Percentiles rank a stretch among this genome's conserved stretches.
These are phyloP conservation scores for Geotrichum aggregatum DNA, from an alignment of 1,139 yeast genomes.

Conservation along the genomic window DNA sequence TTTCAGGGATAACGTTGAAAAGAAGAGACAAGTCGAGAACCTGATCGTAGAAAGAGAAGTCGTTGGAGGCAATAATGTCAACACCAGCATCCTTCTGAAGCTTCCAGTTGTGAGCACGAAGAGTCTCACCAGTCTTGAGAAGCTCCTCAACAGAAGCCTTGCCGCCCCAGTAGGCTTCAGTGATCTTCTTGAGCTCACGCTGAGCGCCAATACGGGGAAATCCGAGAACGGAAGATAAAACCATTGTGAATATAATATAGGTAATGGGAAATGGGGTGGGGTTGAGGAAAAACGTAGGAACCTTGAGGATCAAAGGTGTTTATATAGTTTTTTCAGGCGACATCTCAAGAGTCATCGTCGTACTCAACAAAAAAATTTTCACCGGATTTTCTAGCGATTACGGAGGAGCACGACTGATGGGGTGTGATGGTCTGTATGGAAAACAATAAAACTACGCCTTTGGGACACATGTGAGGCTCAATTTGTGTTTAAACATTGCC, in stretches of 20 bases:
- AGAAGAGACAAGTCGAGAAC: conserved; percentile 87
- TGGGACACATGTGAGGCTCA: background rate
- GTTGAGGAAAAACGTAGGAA: conserved; percentile 3
- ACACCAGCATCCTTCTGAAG: conserved; percentile 96
- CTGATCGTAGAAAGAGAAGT: conserved; percentile 97
- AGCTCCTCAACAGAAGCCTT: conserved; percentile 84
- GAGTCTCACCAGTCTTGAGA: conserved; percentile 86
- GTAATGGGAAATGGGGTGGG: conserved; percentile 11
- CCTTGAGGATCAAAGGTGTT: background rate
- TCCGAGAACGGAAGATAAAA: conserved; percentile 93
- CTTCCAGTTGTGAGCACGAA: conserved; percentile 96
- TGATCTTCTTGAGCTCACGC: conserved; percentile 97
- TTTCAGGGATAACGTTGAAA: conserved; percentile 93
- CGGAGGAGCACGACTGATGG: background rate
- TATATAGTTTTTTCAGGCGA: conserved; percentile 8
- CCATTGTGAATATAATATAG: conserved; percentile 50
- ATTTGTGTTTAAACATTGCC: background rate
- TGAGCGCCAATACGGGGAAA: conserved; percentile 98
- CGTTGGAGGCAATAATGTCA: conserved; percentile 94
- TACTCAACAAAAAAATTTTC: background rate
- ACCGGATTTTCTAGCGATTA: background rate
- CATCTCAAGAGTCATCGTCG: background rate
- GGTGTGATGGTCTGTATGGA: background rate
- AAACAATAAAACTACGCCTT: background rate
- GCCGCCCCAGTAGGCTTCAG: conserved; percentile 98